Conservation (phyloP, 106 monocot genomes). For the Dioscorea dumetorum region DNA sequence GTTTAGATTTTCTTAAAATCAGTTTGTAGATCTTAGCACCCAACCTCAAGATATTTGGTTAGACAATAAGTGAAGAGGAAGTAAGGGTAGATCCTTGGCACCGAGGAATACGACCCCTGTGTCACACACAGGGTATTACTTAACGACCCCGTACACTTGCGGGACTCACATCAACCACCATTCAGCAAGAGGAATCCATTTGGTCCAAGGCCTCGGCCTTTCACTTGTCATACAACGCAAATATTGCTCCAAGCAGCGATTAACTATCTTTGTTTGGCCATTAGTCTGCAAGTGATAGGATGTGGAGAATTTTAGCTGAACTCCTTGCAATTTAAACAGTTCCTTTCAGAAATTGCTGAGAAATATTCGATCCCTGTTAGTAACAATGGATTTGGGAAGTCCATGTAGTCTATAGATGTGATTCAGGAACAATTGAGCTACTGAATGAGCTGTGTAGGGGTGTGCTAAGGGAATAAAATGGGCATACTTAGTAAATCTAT, state of each 20-base stretch:
- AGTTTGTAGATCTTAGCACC: too few species aligned
- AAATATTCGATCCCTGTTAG: slow-evolving; percentile 1
- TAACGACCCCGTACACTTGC: too few species aligned
- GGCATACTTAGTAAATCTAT: neutral
- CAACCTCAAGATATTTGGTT: too few species aligned
- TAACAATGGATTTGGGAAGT: neutral
- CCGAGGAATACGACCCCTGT: too few species aligned
- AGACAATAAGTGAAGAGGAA: too few species aligned
- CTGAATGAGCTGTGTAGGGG: neutral
- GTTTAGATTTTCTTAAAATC: too few species aligned
- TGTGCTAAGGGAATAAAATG: slow-evolving; percentile 4
- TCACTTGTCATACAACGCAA: neutral
- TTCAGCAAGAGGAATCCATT: slow-evolving; percentile 2
- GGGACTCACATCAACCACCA: too few species aligned
- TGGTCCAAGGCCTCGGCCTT: neutral
- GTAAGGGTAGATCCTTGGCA: too few species aligned
- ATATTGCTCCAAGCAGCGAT: slow-evolving; percentile 4
- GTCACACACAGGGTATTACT: too few species aligned
- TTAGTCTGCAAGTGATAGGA: slow-evolving; percentile 12
- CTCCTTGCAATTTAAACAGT: neutral
- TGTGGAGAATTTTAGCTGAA: neutral
- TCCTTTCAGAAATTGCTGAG: slow-evolving; percentile 1
- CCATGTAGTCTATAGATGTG: slow-evolving; percentile 12
- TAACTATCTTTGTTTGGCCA: slow-evolving; percentile 12
- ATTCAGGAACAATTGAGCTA: neutral